Evolutionary conservation across 176 grass and related monocot species (phyloP).

Genomic region (Thalia dealbata): DNA sequence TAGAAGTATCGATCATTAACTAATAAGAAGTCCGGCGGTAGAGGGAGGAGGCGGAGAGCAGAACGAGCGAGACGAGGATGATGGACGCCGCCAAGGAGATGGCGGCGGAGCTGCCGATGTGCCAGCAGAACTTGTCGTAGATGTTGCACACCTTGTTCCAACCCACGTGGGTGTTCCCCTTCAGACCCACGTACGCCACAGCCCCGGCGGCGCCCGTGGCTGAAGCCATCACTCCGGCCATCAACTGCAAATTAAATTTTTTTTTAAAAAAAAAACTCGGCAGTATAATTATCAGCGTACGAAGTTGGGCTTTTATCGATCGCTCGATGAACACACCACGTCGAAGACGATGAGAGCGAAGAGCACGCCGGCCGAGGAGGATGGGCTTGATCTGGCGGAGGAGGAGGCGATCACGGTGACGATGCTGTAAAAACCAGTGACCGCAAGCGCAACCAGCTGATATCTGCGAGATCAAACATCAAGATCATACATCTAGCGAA

Average conservation of each 20-base stretch:
- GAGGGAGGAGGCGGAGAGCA: slow-evolving; percentile 23
- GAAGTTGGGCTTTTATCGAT: not conserved
- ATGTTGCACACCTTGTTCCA: slow-evolving; percentile 57
- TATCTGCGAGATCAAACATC: not conserved
- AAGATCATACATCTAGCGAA: too few species aligned
- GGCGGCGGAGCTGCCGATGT: slow-evolving; percentile 32
- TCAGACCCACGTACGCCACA: slow-evolving; percentile 36
- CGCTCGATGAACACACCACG: not conserved
- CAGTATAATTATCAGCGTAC: not conserved
- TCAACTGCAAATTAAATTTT: slow-evolving; percentile 3
- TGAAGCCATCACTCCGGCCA: slow-evolving; percentile 41
- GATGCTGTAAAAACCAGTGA: slow-evolving; percentile 5
- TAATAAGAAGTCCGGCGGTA: not conserved
- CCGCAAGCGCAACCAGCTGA: not conserved
- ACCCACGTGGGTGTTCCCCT: slow-evolving; percentile 39
- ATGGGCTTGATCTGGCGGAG: not conserved
- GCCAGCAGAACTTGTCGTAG: slow-evolving; percentile 48
- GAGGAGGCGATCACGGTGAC: slow-evolving; percentile 5
- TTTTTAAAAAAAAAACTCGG: not conserved
- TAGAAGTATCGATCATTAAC: too few species aligned
- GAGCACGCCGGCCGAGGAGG: not conserved
- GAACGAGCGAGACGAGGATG: slow-evolving; percentile 44
- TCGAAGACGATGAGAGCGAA: slow-evolving; percentile 1
- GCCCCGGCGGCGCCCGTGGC: slow-evolving; percentile 29
- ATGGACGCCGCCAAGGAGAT: slow-evolving; percentile 36